Evolutionary conservation across 2,329 filamentous ascomycete genomes (phyloP).

Genomic region (Aspergillus fumigatiaffinis): DNA sequence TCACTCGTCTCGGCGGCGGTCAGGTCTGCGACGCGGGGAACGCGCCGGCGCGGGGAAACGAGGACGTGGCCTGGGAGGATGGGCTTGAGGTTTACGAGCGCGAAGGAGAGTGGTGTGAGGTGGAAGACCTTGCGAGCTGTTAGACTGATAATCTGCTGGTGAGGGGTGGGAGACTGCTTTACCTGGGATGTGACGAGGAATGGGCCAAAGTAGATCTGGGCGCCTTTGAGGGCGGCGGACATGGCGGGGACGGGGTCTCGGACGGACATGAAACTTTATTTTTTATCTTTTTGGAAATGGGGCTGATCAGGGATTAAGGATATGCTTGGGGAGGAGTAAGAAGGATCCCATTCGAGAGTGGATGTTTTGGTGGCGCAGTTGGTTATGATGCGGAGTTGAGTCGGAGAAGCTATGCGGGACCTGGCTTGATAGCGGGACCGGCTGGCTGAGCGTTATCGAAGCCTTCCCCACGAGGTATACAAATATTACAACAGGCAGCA

Average conservation of each 20-base stretch:
- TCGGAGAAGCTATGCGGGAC: not conserved
- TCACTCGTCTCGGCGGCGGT: conserved; percentile 70
- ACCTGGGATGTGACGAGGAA: conserved; percentile 75
- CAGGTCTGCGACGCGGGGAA: conserved; percentile 73
- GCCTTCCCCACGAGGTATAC: not conserved
- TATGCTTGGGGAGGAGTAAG: not conserved
- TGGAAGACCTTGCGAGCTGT: conserved; percentile 70
- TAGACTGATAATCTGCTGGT: not conserved
- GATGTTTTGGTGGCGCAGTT: not conserved
- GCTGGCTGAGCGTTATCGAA: not conserved
- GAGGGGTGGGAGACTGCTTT: conserved; percentile 6
- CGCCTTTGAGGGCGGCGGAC: conserved; percentile 26
- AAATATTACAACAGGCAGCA: not conserved
- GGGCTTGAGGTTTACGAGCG: conserved; percentile 92
- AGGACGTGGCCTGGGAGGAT: conserved; percentile 91
- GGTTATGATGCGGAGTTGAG: not conserved
- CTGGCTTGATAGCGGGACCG: not conserved
- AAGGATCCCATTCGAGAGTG: not conserved
- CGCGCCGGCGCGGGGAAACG: conserved; percentile 68
- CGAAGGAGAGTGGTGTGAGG: conserved; percentile 72
- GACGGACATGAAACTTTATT: conserved; percentile 9
- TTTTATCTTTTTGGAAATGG: not conserved
- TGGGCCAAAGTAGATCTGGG: conserved; percentile 64
- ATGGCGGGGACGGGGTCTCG: conserved; percentile 12
- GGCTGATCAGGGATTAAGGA: not conserved